Percentiles rank a stretch among this genome's conserved stretches.
phyloP scores from a whole-genome alignment of 2,329 filamentous ascomycete species.

The Botrytis elliptica region DNA sequence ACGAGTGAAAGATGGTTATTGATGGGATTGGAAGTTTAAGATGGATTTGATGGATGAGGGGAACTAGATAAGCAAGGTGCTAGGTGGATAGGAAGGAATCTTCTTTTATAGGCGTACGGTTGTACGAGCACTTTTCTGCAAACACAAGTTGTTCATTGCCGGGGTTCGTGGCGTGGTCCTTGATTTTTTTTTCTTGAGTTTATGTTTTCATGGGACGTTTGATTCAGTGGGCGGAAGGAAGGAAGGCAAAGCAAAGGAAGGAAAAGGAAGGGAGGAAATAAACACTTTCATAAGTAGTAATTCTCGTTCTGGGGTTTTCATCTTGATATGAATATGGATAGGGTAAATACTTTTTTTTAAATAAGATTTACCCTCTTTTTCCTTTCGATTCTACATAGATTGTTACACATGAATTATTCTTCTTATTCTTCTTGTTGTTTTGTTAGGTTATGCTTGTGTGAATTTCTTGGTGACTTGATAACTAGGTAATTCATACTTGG shows the following conservation, averaged over 20 bases:
- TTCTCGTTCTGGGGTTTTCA: background rate
- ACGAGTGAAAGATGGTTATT: conserved; percentile 81
- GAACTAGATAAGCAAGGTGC: conserved; percentile 7
- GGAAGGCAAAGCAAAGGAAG: background rate
- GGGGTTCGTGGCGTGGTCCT: conserved; percentile 15
- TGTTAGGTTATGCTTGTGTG: no score
- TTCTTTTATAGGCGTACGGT: conserved; percentile 7
- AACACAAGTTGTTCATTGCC: conserved; percentile 7
- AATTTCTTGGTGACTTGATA: background rate
- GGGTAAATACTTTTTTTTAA: background rate
- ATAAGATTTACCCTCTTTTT: background rate
- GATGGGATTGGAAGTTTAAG: conserved; percentile 80
- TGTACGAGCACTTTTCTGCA: conserved; percentile 8
- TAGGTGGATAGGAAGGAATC: background rate
- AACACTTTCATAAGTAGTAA: background rate
- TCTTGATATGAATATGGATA: background rate
- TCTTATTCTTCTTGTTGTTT: no score
- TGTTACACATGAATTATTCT: background rate
- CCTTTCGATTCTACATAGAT: background rate
- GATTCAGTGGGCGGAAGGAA: background rate
- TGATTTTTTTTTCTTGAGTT: background rate
- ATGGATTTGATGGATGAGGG: background rate
- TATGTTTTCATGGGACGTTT: background rate
- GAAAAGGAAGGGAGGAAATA: background rate
- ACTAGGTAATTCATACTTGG: no score